These are phyloP conservation scores for Paramecium octaurelia DNA, from an alignment of 73 alveolate species.

Conservation along the genomic window DNA sequence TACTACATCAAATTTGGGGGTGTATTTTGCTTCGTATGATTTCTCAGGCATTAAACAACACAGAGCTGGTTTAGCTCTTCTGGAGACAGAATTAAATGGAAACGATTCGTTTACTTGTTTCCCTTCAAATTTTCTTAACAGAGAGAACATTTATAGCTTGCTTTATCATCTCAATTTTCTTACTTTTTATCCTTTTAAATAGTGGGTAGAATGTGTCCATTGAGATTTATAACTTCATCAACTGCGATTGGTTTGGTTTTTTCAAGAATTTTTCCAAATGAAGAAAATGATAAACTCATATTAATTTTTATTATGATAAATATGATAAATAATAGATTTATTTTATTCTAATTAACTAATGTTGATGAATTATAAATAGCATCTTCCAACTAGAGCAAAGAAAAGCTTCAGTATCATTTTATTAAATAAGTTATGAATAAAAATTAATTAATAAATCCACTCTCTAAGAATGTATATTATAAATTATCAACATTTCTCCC, in stretches of 20 bases:
- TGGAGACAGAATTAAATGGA: background rate
- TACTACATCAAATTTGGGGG: constrained; percentile 3
- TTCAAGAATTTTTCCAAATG: constrained; percentile 24
- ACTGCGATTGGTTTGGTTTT: constrained; percentile 32
- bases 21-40: constrained; percentile 25
- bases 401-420: background rate
- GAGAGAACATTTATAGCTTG: background rate
- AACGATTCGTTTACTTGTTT: background rate
- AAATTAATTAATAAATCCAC: background rate
- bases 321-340: background rate
- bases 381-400: background rate
- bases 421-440: background rate
- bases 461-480: too few relatives aligned
- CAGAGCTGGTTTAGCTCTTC: background rate
- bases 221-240: background rate
- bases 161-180: background rate
- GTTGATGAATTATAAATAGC: background rate
- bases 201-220: background rate
- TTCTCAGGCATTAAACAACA: background rate
- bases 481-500: background rate
- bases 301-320: background rate
- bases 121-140: background rate
- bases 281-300: constrained; percentile 13
- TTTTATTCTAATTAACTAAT: background rate
- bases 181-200: background rate